Percentiles rank a stretch among this genome's conserved stretches.
Evolutionary conservation across 225 moss, liverwort and hornwort species (phyloP).

Genomic region (Rhytidiadelphus loreus): DNA sequence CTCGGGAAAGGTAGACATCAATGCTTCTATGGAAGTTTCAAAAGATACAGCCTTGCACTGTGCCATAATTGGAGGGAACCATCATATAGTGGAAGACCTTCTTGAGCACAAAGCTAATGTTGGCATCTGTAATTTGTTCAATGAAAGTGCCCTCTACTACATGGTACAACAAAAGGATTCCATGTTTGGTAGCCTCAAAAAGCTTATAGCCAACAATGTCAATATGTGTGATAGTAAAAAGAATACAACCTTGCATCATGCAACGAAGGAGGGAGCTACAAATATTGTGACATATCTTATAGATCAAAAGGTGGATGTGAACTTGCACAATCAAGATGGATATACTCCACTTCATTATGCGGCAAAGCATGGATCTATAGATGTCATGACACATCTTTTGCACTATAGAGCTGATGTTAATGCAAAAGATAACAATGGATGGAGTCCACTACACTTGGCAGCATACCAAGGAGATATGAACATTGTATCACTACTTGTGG

Average conservation of each 20-base stretch:
- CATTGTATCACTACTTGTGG: accelerated
- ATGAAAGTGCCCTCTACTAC: accelerated
- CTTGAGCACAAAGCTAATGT: neutral
- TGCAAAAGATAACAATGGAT: accelerated
- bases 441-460: accelerated
- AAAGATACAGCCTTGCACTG: accelerated
- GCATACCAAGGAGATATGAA: accelerated
- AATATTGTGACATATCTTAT: neutral
- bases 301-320: accelerated
- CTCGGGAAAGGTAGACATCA: neutral
- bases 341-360: neutral
- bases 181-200: neutral
- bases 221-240: accelerated
- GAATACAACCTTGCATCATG: neutral
- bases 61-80: accelerated
- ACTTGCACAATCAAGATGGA: accelerated
- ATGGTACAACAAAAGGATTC: neutral
- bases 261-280: accelerated
- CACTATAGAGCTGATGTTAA: too few relatives aligned
- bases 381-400: neutral
- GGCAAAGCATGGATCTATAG: accelerated
- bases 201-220: accelerated
- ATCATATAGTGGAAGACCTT: neutral
- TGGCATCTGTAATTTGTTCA: accelerated
- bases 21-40: accelerated